Percentiles rank a stretch among this genome's conserved stretches.
phyloP scores from a whole-genome alignment of 345 rosid genomes.

The Heritiera fomes region DNA sequence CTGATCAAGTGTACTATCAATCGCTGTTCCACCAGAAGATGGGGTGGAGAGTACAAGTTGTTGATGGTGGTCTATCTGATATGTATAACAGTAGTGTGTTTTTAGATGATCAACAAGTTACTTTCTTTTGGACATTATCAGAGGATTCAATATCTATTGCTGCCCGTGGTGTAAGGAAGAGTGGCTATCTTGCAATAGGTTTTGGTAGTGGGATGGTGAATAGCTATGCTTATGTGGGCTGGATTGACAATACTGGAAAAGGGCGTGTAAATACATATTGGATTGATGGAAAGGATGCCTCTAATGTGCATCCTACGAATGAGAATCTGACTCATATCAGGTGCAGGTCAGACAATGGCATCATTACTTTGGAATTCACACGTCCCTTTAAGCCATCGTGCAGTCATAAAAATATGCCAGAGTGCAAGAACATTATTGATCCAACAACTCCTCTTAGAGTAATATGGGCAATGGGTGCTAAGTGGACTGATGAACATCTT shows the following conservation, averaged over 20 bases:
- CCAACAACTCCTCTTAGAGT: conserved; percentile 92
- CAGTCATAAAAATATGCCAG: conserved; percentile 45
- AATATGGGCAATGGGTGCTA: conserved; percentile 94
- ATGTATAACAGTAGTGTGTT: conserved; percentile 92
- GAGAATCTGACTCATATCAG: conserved; percentile 83
- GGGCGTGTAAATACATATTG: conserved; percentile 84
- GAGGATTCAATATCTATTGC: conserved; percentile 78
- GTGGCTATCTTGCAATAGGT: conserved; percentile 87
- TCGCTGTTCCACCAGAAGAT: conserved; percentile 78
- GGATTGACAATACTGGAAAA: conserved; percentile 72
- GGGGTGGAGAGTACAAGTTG: conserved; percentile 98
- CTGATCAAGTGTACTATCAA: conserved; percentile 85
- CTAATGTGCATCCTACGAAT: conserved; percentile 62
- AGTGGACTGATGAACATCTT: conserved; percentile 69
- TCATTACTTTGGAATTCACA: conserved; percentile 87
- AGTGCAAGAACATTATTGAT: conserved; percentile 82
- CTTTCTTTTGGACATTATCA: conserved; percentile 83
- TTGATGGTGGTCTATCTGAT: conserved; percentile 91
- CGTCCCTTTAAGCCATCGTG: conserved; percentile 75
- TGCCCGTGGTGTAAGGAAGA: conserved; percentile 91
- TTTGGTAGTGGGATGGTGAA: conserved; percentile 80
- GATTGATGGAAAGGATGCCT: conserved; percentile 83
- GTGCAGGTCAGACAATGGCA: conserved; percentile 88
- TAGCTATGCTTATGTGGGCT: conserved; percentile 88
- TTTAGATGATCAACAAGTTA: conserved; percentile 94